phyloP scores from a whole-genome alignment of 176 grass and related monocot species.

The Phyllostachys edulis region DNA sequence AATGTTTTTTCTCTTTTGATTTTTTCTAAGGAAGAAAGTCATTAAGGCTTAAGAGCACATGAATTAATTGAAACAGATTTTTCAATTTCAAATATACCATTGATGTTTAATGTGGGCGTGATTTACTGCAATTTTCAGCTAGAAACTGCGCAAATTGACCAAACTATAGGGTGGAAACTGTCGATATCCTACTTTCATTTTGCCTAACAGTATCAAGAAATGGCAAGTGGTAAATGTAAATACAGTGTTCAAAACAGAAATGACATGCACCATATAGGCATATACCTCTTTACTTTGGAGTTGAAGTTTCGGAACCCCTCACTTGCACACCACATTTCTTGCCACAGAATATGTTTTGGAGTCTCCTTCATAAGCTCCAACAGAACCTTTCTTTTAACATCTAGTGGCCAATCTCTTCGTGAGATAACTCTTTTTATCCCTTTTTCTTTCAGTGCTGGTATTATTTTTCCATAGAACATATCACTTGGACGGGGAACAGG shows the following conservation, averaged over 20 bases:
- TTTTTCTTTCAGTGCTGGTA: slow-evolving; percentile 98
- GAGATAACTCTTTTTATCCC: slow-evolving; percentile 98
- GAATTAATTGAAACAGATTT: slow-evolving; percentile 13
- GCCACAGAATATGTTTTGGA: slow-evolving; percentile 84
- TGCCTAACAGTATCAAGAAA: slow-evolving; percentile 18
- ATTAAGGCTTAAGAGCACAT: slow-evolving; percentile 14
- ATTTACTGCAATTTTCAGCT: not conserved
- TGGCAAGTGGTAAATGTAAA: slow-evolving; percentile 17
- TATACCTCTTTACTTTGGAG: slow-evolving; percentile 88
- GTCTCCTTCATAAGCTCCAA: slow-evolving; percentile 98
- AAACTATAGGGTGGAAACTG: not conserved
- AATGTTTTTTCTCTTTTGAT: not conserved
- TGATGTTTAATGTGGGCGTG: not conserved
- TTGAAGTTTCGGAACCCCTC: slow-evolving; percentile 93
- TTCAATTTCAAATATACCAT: not conserved
- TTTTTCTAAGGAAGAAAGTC: slow-evolving; percentile 20
- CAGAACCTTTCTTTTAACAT: slow-evolving; percentile 92
- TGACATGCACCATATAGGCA: slow-evolving; percentile 40
- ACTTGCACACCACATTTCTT: slow-evolving; percentile 97
- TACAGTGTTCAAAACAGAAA: slow-evolving; percentile 24
- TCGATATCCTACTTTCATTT: slow-evolving; percentile 19
- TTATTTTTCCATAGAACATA: slow-evolving; percentile 99
- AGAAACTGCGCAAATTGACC: not conserved
- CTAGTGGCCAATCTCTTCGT: slow-evolving; percentile 94
- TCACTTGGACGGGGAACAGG: slow-evolving; percentile 89